Percentiles rank a stretch among this genome's conserved stretches.
Evolutionary conservation across 768 basidiomycete genomes (phyloP).

Genomic region (Termitomyces sp.): DNA sequence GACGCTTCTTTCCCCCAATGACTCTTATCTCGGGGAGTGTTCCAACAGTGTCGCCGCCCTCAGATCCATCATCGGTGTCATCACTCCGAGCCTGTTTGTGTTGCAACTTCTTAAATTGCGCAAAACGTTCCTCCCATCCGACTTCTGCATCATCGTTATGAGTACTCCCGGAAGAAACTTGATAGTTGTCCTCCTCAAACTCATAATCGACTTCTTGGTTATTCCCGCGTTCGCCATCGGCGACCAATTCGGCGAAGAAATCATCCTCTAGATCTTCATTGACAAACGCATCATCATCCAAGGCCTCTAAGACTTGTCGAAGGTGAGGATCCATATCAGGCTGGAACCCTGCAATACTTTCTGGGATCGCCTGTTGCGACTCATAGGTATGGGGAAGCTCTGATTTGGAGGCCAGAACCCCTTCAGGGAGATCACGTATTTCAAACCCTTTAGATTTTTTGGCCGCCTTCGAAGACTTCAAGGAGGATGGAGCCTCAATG

Average conservation of each 20-base stretch:
- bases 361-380: constrained; percentile 71
- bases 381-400: constrained; percentile 77
- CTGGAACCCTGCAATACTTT: constrained; percentile 82
- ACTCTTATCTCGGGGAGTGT: constrained; percentile 72
- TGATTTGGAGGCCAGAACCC: constrained; percentile 61
- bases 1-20: constrained; percentile 67
- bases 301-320: constrained; percentile 85
- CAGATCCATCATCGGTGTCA: constrained; percentile 49
- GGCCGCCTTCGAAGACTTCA: constrained; percentile 25
- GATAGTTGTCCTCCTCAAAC: constrained; percentile 51
- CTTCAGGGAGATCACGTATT: constrained; percentile 60
- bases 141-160: constrained; percentile 22
- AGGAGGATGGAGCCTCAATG: constrained; percentile 63
- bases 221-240: constrained; percentile 59
- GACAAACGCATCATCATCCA: constrained; percentile 95
- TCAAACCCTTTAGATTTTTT: constrained; percentile 29
- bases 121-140: constrained; percentile 76
- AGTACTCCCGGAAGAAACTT: constrained; percentile 9
- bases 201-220: constrained; percentile 63
- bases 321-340: constrained; percentile 97
- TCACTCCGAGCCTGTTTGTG: constrained; percentile 34
- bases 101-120: constrained; percentile 72
- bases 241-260: constrained; percentile 71
- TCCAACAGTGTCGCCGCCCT: constrained; percentile 78
- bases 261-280: constrained; percentile 69